Conservation (phyloP, 2,329 filamentous ascomycete genomes). For the Leptographium lundbergii region DNA sequence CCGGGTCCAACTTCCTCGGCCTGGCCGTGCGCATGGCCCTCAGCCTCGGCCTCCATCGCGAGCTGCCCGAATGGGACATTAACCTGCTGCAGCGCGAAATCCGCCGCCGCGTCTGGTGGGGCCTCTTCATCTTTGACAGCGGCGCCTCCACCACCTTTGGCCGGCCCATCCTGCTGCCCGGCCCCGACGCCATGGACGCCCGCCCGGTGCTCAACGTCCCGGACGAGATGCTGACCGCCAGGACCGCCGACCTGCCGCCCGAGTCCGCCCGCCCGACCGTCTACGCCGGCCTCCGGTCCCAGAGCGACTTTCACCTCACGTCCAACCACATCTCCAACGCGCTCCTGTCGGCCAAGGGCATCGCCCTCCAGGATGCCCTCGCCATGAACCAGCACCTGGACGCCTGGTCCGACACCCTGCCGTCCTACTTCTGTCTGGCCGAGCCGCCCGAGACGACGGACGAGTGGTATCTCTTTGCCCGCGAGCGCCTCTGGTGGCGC, state of each 20-base stretch:
- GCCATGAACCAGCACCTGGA: constrained; percentile 3
- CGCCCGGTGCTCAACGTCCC: background rate
- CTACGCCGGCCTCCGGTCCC: background rate
- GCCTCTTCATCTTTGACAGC: constrained; percentile 6
- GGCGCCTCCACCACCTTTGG: constrained; percentile 4
- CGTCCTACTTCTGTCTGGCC: background rate
- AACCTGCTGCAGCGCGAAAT: constrained; percentile 1
- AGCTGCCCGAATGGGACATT: constrained; percentile 5
- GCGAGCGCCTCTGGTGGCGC: constrained; percentile 2
- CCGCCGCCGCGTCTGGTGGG: constrained; percentile 5
- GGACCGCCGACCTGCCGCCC: background rate
- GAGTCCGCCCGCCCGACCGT: background rate
- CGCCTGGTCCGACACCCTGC: background rate
- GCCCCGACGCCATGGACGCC: constrained; percentile 2
- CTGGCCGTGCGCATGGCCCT: constrained; percentile 6
- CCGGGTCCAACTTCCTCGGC: constrained; percentile 3
- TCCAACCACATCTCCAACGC: constrained; percentile 4
- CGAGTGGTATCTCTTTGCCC: constrained; percentile 2
- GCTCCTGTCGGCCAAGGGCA: background rate
- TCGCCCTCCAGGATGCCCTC: background rate
- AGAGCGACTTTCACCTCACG: constrained; percentile 1
- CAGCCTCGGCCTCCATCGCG: constrained; percentile 3
- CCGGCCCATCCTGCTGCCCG: constrained; percentile 2
- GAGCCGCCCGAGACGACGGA: background rate
- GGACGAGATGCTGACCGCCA: background rate